A percentile compares a stretch with the other conserved stretches of the same genome.
Evolutionary conservation across 331 rosid species (phyloP).

Genomic region (Saraca asoca): DNA sequence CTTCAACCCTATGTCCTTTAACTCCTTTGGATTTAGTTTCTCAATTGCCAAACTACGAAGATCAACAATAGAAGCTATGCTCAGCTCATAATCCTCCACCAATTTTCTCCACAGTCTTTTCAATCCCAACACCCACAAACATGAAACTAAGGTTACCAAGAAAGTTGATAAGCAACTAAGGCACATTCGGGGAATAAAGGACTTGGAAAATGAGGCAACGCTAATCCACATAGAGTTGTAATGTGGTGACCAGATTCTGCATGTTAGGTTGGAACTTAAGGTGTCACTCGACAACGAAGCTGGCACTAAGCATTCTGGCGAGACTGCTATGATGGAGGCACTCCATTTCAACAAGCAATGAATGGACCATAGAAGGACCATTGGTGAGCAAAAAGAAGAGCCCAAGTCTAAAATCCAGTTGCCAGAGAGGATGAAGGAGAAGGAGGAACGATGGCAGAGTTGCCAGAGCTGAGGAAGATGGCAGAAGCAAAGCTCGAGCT

Average conservation of each 20-base stretch:
- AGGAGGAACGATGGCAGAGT: too few species aligned
- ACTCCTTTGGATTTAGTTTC: neutral
- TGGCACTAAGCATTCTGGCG: constrained; percentile 21
- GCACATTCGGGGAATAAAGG: constrained; percentile 16
- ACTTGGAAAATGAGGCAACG: constrained; percentile 48
- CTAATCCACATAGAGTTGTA: constrained; percentile 44
- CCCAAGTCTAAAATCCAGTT: too few species aligned
- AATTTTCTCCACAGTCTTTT: constrained; percentile 37
- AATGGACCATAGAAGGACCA: constrained; percentile 32
- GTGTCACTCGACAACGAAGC: constrained; percentile 54
- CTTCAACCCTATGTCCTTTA: constrained; percentile 42
- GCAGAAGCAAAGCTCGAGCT: too few species aligned
- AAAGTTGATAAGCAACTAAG: constrained; percentile 30
- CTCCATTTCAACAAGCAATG: constrained; percentile 36
- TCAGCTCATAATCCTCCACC: constrained; percentile 19
- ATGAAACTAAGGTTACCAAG: constrained; percentile 8
- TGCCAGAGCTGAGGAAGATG: too few species aligned
- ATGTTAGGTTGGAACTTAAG: constrained; percentile 26
- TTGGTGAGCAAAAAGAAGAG: too few species aligned
- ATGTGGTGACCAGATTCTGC: constrained; percentile 35
- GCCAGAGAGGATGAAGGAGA: too few species aligned
- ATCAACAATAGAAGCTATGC: too few species aligned
- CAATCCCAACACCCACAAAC: constrained; percentile 48
- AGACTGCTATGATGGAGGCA: constrained; percentile 1
- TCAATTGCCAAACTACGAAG: too few species aligned